A percentile compares a stretch with the other conserved stretches of the same genome.
Conservation (phyloP, 2,329 filamentous ascomycete genomes). For the Calonectria pauciramosa region DNA sequence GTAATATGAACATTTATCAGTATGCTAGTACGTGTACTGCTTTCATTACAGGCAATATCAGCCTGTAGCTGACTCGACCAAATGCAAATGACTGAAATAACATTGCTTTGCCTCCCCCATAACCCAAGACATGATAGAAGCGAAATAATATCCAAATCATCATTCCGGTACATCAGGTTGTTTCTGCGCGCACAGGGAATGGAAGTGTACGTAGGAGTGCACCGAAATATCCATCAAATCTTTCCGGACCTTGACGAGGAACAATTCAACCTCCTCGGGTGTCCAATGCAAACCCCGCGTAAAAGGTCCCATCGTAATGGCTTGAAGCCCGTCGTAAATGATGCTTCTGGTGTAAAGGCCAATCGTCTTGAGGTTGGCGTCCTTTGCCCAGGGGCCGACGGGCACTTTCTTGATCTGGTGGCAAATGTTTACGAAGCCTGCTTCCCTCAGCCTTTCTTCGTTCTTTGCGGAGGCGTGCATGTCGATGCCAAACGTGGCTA, state of each 20-base stretch:
- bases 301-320: conserved; percentile 51
- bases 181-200: conserved; percentile 36
- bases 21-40: neutral
- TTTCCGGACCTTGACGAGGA: conserved; percentile 50
- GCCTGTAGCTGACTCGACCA: neutral
- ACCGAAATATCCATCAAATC: conserved; percentile 47
- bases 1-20: neutral
- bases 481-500: conserved; percentile 48
- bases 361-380: conserved; percentile 60
- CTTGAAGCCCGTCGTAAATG: conserved; percentile 50
- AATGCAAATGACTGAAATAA: neutral
- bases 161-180: neutral
- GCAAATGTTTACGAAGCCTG: conserved; percentile 58
- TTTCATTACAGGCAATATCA: neutral
- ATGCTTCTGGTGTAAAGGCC: conserved; percentile 51
- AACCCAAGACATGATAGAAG: neutral
- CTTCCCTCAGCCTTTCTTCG: conserved; percentile 45
- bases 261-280: conserved; percentile 50
- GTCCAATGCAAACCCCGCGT: conserved; percentile 52
- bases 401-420: conserved; percentile 60
- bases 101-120: neutral
- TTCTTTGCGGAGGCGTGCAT: conserved; percentile 48
- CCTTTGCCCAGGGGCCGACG: conserved; percentile 61
- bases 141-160: neutral
- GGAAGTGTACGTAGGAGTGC: conserved; percentile 37